Base-by-base conservation (phyloP, 2,329 filamentous ascomycete species). In the Xylariaceae sp. region DNA sequence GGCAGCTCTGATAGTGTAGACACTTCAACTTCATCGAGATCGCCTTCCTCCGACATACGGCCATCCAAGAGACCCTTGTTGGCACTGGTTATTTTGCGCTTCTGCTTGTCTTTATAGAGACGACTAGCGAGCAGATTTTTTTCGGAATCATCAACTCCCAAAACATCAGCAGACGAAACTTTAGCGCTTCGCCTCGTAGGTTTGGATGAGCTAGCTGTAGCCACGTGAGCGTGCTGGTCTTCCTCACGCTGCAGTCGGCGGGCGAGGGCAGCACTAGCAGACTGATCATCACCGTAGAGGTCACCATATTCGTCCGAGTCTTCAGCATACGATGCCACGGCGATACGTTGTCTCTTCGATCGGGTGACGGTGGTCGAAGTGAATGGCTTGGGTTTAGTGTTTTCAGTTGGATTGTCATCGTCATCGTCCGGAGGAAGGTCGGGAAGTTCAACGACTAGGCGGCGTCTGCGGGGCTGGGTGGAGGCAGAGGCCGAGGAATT, bases 401-500 rank as follows among this genome's bases (percentile, higher is more conserved):
- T 76, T 9, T 57, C 82, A 78, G 33, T 51, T 32, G 6, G 70
- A 15, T 35, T 5, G 5, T 41, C 18, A 11, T 57, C 30, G 18
- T 41, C 37, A 13, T 49, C 46, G 18, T 51, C 45, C 11, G 40
- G 13, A 30, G 41, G 67, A 26, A 72, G 51, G 3, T 66, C 51
- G 8, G 64, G 67, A 6, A 77, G 64, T 51, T 77, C 72, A 13
- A 78, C 56, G 1, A 64, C 67, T 6, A 68, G 47, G 9, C 60
- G 50, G 43, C 59, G 47, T 13, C 60, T 44, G 40, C 59, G 51
- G n/a, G 56, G 33, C 26, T 53, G 51, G 9, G 61, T 64, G 9
- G 39, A 5, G 8, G 30, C 16, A 9, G 40, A 29, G 8, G 15
- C 20, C 2, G 44, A 23, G 11, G 10, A n/a, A 27, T 27, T 27